Evolutionary conservation across 306 rosid genomes (phyloP).

Genomic region (Glycine soja): DNA sequence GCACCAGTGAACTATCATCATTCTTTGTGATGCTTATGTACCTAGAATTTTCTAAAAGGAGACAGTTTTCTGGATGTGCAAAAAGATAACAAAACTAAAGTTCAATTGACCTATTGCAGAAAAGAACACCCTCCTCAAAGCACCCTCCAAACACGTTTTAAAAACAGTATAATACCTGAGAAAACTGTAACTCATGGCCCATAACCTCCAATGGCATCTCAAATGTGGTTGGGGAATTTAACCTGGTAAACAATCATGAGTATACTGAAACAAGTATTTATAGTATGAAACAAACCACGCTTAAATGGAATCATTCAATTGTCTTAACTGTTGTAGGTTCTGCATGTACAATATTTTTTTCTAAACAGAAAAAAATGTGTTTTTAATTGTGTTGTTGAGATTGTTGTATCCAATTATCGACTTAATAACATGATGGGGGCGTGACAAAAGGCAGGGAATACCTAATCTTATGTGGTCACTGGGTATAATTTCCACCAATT

Average conservation of each 20-base stretch:
- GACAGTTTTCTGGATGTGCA: not conserved
- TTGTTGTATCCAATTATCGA: slow-evolving; percentile 2
- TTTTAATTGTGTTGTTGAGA: not conserved
- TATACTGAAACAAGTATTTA: slow-evolving; percentile 8
- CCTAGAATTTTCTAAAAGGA: slow-evolving; percentile 8
- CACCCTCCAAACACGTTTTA: not conserved
- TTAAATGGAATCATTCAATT: slow-evolving; percentile 17
- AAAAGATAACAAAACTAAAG: slow-evolving; percentile 26
- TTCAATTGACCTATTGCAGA: not conserved
- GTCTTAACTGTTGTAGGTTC: slow-evolving; percentile 12
- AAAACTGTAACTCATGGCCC: slow-evolving; percentile 82
- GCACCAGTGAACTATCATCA: slow-evolving; percentile 14
- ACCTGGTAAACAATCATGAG: slow-evolving; percentile 54
- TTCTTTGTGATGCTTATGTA: not conserved
- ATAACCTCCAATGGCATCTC: slow-evolving; percentile 84
- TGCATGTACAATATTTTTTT: not conserved
- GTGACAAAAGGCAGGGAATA: not conserved
- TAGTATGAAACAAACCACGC: not conserved
- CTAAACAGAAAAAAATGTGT: not conserved
- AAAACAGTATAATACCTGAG: slow-evolving; percentile 64
- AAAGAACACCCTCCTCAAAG: slow-evolving; percentile 1
- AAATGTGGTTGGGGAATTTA: slow-evolving; percentile 86
- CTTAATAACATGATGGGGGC: slow-evolving; percentile 19
- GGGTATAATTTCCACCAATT: slow-evolving; percentile 18
- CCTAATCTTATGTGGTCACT: not conserved